phyloP scores from a whole-genome alignment of 2,329 filamentous ascomycete genomes.

The Graphilbum sp. region DNA sequence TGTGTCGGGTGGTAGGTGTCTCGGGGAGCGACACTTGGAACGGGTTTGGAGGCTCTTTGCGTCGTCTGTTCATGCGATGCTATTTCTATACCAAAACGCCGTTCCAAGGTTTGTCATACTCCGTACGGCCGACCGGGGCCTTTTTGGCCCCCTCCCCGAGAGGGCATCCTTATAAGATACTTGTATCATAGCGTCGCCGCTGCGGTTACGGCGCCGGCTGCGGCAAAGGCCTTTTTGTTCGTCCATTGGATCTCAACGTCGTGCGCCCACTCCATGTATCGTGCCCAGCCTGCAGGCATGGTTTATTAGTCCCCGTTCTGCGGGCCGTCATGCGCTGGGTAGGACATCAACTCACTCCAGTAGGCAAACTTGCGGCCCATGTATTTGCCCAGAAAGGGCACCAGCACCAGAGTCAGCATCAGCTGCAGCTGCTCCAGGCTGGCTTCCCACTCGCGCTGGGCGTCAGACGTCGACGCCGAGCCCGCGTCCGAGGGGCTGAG shows the following conservation, averaged over 20 bases:
- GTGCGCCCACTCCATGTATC: slow-evolving; percentile 92
- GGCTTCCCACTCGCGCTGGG: slow-evolving; percentile 88
- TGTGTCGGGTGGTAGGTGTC: too few relatives aligned
- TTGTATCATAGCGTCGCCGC: slow-evolving; percentile 36
- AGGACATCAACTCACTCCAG: slow-evolving; percentile 55
- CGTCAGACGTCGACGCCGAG: slow-evolving; percentile 56
- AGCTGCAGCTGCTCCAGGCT: slow-evolving; percentile 88
- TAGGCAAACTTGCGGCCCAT: slow-evolving; percentile 89
- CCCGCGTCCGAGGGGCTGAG: slow-evolving; percentile 13
- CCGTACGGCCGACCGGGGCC: too few relatives aligned
- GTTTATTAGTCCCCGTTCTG: neutral
- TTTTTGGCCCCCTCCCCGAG: too few relatives aligned
- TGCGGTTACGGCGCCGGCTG: slow-evolving; percentile 45
- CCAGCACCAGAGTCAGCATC: slow-evolving; percentile 81
- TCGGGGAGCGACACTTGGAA: too few relatives aligned
- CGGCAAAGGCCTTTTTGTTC: slow-evolving; percentile 46
- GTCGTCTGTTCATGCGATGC: too few relatives aligned
- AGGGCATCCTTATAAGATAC: too few relatives aligned
- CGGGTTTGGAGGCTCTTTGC: too few relatives aligned
- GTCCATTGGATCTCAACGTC: slow-evolving; percentile 53
- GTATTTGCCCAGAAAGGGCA: slow-evolving; percentile 90
- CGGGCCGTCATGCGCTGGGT: neutral
- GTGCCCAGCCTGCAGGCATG: slow-evolving; percentile 66
- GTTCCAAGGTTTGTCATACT: too few relatives aligned
- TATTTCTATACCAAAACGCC: too few relatives aligned